Evolutionary conservation across 2,329 filamentous ascomycete species (phyloP), one percentile per base, ranked within the genome.

Genomic region (Botrytis aclada): DNA sequence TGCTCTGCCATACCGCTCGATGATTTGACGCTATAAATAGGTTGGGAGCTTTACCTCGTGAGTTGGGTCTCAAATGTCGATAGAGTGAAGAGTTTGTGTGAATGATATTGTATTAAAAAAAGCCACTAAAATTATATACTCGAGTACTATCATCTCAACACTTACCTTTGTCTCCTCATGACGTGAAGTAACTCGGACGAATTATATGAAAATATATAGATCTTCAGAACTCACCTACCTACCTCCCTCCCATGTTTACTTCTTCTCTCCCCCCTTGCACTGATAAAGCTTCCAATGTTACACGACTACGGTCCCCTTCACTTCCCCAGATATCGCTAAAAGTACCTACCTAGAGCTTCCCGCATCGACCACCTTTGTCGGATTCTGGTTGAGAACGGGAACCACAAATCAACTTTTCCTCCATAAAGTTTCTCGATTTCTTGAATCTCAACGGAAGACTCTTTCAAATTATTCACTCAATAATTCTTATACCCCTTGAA

Each of bases 271-370:
- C 64, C 34, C 65, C 34, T 41, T 22, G 34, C 47, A 66, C 64
- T n/a, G 7, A 29, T 54, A n/a, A 16, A 25, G 73, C 22, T 34
- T 32, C 20, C 32, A 29, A 62, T 62, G 58, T 39, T 41, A n/a
- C n/a, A 74, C 45, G 3, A 32, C 45, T 29, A 29, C n/a, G 16
- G 4, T 39, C 65, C 47, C 65, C 64, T 67, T 67, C 34, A 56
- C 64, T 67, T 67, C 65, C 65, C 65, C 65, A 54, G 47, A 56
- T 67, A 41, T 67, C 65, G 65, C 65, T 41, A 67, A 67, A 65
- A 65, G 25, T 25, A 32, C 32, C 58, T 39, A n/a, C 32, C 20
- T 39, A 51, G 43, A 65, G 63, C 63, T 65, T 47, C 63, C 43
- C 63, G 64, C 64, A 66, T 66, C 64, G 45, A 37, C 64, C 65